phyloP scores from a whole-genome alignment of 192 early-diverging fungal species.

The Blastocladiella britannica region DNA sequence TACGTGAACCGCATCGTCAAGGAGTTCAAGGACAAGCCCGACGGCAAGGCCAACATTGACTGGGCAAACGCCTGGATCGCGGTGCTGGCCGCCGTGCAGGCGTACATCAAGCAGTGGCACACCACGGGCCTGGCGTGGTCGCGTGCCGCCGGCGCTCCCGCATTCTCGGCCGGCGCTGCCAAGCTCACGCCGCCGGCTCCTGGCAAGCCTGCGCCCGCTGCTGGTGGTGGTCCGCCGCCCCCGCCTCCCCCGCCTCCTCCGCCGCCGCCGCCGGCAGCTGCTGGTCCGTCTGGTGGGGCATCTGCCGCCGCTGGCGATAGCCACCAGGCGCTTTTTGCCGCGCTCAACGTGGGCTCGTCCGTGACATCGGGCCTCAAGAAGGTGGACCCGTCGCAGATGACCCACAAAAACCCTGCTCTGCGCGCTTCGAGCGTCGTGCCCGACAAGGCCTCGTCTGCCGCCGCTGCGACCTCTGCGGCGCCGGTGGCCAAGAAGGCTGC shows the following conservation, averaged over 20 bases:
- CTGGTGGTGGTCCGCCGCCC: conserved; percentile 17
- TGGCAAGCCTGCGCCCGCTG: conserved; percentile 16
- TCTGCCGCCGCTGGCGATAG: conserved; percentile 14
- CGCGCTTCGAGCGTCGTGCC: conserved; percentile 42
- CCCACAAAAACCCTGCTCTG: conserved; percentile 90
- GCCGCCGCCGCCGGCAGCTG: conserved; percentile 10
- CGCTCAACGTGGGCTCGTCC: conserved; percentile 56
- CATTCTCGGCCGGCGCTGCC: too few relatives aligned
- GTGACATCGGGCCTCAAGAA: conserved; percentile 68
- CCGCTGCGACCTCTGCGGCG: conserved; percentile 31
- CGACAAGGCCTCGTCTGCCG: conserved; percentile 19
- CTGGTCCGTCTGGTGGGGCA: conserved; percentile 5
- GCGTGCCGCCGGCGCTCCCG: too few relatives aligned
- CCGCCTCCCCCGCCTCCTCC: conserved; percentile 27
- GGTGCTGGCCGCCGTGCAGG: conserved; percentile 51
- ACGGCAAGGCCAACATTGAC: conserved; percentile 59
- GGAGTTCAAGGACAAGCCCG: conserved; percentile 76
- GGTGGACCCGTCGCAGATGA: conserved; percentile 91
- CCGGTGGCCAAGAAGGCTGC: conserved; percentile 36
- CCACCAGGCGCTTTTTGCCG: conserved; percentile 53
- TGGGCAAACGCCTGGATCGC: conserved; percentile 57
- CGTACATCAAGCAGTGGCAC: conserved; percentile 74
- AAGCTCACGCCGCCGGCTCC: conserved; percentile 29
- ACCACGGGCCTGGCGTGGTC: conserved; percentile 86
- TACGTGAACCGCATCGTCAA: conserved; percentile 77